These are phyloP conservation scores for Metroxylon sagu DNA, from an alignment of 176 grass and related monocot species.

Conservation along the genomic window DNA sequence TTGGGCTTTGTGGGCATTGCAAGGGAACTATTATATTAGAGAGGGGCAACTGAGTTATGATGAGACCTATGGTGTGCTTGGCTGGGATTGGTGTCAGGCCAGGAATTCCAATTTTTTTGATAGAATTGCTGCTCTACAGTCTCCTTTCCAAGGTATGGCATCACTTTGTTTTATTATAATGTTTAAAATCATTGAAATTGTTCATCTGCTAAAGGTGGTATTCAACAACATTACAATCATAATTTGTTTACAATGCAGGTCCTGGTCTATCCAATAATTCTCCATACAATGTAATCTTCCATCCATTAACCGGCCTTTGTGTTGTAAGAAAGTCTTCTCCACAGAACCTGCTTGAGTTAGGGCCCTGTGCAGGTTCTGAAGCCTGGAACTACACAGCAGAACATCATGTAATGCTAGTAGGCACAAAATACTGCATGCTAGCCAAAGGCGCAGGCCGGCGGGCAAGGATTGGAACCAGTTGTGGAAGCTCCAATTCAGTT, in stretches of 20 bases:
- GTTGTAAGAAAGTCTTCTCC: slow-evolving; percentile 35
- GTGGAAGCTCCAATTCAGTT: slow-evolving; percentile 45
- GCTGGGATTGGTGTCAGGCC: slow-evolving; percentile 68
- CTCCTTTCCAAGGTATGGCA: slow-evolving; percentile 68
- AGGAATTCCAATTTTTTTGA: slow-evolving; percentile 70
- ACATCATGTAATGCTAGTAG: slow-evolving; percentile 34
- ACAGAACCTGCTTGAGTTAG: slow-evolving; percentile 41
- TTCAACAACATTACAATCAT: not conserved
- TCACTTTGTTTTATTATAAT: no score
- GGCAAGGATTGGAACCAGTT: slow-evolving; percentile 35
- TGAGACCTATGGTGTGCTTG: slow-evolving; percentile 82
- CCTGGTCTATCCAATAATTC: slow-evolving; percentile 55
- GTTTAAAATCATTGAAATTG: no score
- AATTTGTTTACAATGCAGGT: slow-evolving; percentile 35
- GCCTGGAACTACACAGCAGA: slow-evolving; percentile 72
- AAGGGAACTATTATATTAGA: slow-evolving; percentile 86
- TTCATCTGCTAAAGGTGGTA: no score
- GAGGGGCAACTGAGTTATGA: slow-evolving; percentile 60
- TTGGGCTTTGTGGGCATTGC: slow-evolving; percentile 90
- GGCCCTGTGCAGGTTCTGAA: slow-evolving; percentile 41
- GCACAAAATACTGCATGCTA: slow-evolving; percentile 51
- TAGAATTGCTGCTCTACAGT: slow-evolving; percentile 57
- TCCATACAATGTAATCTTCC: slow-evolving; percentile 58
- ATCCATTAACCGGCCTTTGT: slow-evolving; percentile 72
- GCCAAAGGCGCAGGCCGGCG: slow-evolving; percentile 28